Evolutionary conservation across 345 rosid genomes (phyloP), one percentile per base, ranked within the genome.

Genomic region (Clarkia xantiana): DNA sequence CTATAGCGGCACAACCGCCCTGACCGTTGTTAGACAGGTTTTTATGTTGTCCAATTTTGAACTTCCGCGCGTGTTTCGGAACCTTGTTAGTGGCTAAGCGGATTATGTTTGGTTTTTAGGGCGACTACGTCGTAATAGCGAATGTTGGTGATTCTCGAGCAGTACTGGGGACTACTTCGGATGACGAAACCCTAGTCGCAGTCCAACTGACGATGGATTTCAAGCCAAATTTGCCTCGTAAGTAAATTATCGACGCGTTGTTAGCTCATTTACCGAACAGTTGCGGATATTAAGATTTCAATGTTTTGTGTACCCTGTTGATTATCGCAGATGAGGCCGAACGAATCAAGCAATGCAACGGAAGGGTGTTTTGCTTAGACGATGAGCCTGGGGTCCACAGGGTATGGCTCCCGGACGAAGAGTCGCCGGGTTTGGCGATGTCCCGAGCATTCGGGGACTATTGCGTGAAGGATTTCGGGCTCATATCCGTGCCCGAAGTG

Each of bases 111-210:
- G 9, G 1, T 68, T 59, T 14, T 9, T 55, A 86, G 95, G 97
- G 91, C 10, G 97, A 86, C 17, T 52, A 50, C 18, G 57, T 90
- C 9, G 67, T 65, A 40, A 60, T 81, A 50, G 94, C 96, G 14
- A 90, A 90, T 53, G 82, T 90, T 7, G 97, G 97, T 0, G 97
- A 90, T 52, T 90, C 97, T 8, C 82, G 95, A 2, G 97, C 97
- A 14, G 95, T 90, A 34, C 58, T 90, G 46, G 95, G 78, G 16
- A 83, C 97, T 12, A 67, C 71, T 48, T 76, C 79, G 2, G 91
- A 86, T 11, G 86, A 86, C 60, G 91, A 94, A 67, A 70, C 60
- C 70, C 59, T 90, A 64, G 67, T 66, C 14, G 47, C 95, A 3
- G 69, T 79, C 64, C 97, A 90, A 70, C 94, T 90, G 5, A 90